phyloP scores from a whole-genome alignment of 2,329 filamentous ascomycete genomes.

The Penicillium olsonii region DNA sequence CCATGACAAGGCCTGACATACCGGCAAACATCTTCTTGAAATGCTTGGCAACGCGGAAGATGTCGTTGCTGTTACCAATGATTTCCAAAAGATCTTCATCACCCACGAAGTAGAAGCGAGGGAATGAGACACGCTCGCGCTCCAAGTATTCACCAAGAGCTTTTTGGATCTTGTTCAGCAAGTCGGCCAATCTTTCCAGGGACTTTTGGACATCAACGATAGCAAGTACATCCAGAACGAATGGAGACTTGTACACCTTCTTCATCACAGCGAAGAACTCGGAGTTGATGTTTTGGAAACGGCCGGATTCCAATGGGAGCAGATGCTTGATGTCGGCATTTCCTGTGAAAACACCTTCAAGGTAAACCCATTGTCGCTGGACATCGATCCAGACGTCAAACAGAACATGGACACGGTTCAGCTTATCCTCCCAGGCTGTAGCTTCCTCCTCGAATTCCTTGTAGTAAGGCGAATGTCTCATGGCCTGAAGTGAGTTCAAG shows the following conservation, averaged over 20 bases:
- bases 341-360: conserved; percentile 97
- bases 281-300: conserved; percentile 99
- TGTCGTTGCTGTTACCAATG: conserved; percentile 99
- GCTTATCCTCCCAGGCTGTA: conserved; percentile 93
- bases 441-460: conserved; percentile 99
- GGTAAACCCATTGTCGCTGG: conserved; percentile 99
- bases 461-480: conserved; percentile 99
- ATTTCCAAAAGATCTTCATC: conserved; percentile 98
- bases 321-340: conserved; percentile 99
- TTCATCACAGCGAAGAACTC: conserved; percentile 99
- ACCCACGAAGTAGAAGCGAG: conserved; percentile 98
- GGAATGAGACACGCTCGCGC: conserved; percentile 95
- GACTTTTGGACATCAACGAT: conserved; percentile 97
- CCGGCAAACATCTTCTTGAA: conserved; percentile 99
- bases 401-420: conserved; percentile 94
- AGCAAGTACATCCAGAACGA: conserved; percentile 91
- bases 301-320: conserved; percentile 90
- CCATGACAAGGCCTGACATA: conserved; percentile 84
- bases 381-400: conserved; percentile 99
- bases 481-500: conserved; percentile 93
- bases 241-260: conserved; percentile 95
- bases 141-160: conserved; percentile 97
- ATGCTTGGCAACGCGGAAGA: conserved; percentile 92
- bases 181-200: conserved; percentile 89
- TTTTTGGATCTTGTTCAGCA: conserved; percentile 99